These are phyloP conservation scores for Pseudocercospora fuligena DNA, from an alignment of 2,329 filamentous ascomycete species.

Conservation along the genomic window DNA sequence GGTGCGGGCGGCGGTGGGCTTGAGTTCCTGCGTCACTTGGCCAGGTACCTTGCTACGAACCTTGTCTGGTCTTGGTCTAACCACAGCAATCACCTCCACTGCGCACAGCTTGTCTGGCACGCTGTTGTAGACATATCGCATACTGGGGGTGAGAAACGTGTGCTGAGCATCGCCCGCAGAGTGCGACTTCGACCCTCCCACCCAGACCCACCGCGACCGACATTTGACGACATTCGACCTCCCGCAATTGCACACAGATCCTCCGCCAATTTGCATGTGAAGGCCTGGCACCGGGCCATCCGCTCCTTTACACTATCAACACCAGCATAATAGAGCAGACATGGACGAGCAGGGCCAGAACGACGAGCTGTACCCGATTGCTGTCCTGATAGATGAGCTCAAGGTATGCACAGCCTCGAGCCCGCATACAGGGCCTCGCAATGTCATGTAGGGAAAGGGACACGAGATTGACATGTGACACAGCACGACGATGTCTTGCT, in stretches of 20 bases:
- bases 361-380: conserved; percentile 99
- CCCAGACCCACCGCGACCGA: conserved; percentile 10
- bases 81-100: not conserved
- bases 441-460: not conserved
- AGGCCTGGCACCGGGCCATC: conserved; percentile 33
- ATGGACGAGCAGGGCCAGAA: conserved; percentile 88
- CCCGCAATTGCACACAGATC: conserved; percentile 2
- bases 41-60: conserved; percentile 20
- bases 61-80: conserved; percentile 18
- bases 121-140: not conserved
- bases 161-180: conserved; percentile 5
- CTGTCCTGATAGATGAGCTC: conserved; percentile 98
- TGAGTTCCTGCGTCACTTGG: conserved; percentile 11
- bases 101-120: not conserved
- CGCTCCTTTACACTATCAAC: conserved; percentile 32
- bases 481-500: conserved; percentile 98
- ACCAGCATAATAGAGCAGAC: conserved; percentile 41
- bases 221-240: conserved; percentile 13
- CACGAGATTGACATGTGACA: conserved; percentile 18
- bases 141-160: not conserved
- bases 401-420: conserved; percentile 68
- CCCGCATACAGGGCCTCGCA: conserved; percentile 1
- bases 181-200: conserved; percentile 1
- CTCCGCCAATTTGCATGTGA: conserved; percentile 25
- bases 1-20: not conserved